phyloP scores from a whole-genome alignment of 495 filamentous ascomycete genomes.

The Amphirosellinia nigrospora region DNA sequence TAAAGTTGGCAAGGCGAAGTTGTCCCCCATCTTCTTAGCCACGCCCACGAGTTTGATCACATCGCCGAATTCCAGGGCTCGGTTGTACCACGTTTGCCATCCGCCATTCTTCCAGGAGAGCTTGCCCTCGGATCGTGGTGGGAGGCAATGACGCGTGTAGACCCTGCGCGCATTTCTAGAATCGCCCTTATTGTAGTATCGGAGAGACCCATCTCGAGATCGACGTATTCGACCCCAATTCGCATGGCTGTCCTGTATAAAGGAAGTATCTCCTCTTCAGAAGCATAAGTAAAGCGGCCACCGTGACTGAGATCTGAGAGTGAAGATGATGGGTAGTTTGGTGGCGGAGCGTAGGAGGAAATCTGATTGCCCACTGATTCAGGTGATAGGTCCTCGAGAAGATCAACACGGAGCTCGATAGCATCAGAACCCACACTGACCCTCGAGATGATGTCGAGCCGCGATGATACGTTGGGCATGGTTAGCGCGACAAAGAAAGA shows the following conservation, averaged over 20 bases:
- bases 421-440: constrained; percentile 89
- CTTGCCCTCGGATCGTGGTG: constrained; percentile 85
- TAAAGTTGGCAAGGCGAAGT: constrained; percentile 87
- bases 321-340: constrained; percentile 92
- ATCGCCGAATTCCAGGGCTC: constrained; percentile 84
- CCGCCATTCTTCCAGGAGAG: constrained; percentile 88
- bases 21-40: constrained; percentile 79
- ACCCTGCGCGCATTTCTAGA: constrained; percentile 70
- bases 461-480: constrained; percentile 70
- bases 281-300: constrained; percentile 83
- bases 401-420: constrained; percentile 91
- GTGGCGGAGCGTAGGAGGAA: constrained; percentile 76
- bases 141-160: constrained; percentile 86
- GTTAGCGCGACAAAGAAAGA: constrained; percentile 95
- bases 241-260: constrained; percentile 82
- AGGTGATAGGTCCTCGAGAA: constrained; percentile 76
- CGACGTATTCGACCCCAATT: constrained; percentile 87
- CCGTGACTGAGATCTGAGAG: constrained; percentile 84
- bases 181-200: constrained; percentile 57
- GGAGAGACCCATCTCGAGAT: constrained; percentile 90
- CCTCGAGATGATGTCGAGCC: constrained; percentile 67
- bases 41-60: constrained; percentile 93
- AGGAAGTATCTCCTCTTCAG: constrained; percentile 67
- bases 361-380: constrained; percentile 85
- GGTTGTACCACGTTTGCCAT: constrained; percentile 88